Evolutionary conservation across 257 asterid species (phyloP).

Genomic region (Salvia splendens): DNA sequence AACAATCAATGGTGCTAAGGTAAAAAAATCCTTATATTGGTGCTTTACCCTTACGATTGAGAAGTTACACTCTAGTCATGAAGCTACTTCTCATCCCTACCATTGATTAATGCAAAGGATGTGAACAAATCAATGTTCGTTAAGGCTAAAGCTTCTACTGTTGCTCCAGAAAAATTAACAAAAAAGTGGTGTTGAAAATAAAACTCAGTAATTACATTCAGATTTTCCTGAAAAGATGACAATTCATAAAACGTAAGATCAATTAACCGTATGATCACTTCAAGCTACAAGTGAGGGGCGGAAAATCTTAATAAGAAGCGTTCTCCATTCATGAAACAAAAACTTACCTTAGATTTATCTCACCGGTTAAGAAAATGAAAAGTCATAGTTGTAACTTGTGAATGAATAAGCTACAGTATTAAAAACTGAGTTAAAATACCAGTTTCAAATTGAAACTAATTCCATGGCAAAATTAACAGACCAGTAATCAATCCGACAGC

Average conservation of each 20-base stretch:
- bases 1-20: background rate
- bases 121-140: background rate
- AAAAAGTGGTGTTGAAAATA: background rate
- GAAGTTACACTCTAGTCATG: background rate
- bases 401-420: background rate
- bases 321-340: conserved; percentile 18
- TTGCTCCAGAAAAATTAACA: background rate
- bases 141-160: background rate
- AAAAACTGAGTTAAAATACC: background rate
- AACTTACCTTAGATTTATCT: background rate
- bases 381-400: background rate
- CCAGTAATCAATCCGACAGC: conserved; percentile 3
- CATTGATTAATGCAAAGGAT: background rate
- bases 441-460: background rate
- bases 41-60: background rate
- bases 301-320: conserved; percentile 4
- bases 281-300: background rate
- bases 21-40: background rate
- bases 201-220: background rate
- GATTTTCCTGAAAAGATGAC: background rate
- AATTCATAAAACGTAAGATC: background rate
- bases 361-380: background rate
- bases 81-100: conserved; percentile 7
- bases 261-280: background rate
- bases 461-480: background rate